Base-by-base conservation (phyloP, 345 rosid species). In the Melaleuca quinquenervia region DNA sequence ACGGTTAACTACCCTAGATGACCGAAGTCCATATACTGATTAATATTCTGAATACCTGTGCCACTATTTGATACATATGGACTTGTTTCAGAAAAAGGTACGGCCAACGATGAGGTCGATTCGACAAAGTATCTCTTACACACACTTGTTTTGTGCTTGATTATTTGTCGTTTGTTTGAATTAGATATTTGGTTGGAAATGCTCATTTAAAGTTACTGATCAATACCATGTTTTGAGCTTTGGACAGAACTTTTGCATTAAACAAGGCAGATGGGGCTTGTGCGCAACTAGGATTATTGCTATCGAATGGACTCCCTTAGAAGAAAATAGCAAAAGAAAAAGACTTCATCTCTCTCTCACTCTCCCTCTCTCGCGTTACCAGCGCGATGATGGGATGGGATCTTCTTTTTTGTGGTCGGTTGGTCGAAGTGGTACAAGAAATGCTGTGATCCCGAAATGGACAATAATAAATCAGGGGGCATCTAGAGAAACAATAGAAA, bases 241-340 rank as follows among this genome's bases (percentile, higher is more conserved):
- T 62, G 76, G 9, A 62, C 41, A 29, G 29, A 29, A 62, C 76
- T 62, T 62, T 3, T 62, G 36, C 22, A 62, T 29, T 29, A 62
- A 29, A 21, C 20, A 62, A 62, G 44, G 32, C 15, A 29, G 76
- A 21, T 32, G 76, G 76, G 76, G 76, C 2, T 62, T 44, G 87
- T 87, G 70, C 82, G 86, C 45, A 85, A 78, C 88, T 85, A 84
- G 92, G 92, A 91, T 89, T 92, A 93, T 91, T 91, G 93, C 64
- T 82, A 60, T 64, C 82, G 36, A 86, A 62, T 18, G 76, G 76
- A 29, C 52, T 52, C 85, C 86, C 84, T 88, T 85, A 45, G 84
- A 89, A 90, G 89, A 89, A 90, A 85, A 87, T 29, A 29, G 20
- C 27, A 14, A 27, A n/a, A 58, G 70, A 58, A 60, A 27, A 29